Conservation (phyloP, 257 asterid species). For the Fraxinus cuspidata region DNA sequence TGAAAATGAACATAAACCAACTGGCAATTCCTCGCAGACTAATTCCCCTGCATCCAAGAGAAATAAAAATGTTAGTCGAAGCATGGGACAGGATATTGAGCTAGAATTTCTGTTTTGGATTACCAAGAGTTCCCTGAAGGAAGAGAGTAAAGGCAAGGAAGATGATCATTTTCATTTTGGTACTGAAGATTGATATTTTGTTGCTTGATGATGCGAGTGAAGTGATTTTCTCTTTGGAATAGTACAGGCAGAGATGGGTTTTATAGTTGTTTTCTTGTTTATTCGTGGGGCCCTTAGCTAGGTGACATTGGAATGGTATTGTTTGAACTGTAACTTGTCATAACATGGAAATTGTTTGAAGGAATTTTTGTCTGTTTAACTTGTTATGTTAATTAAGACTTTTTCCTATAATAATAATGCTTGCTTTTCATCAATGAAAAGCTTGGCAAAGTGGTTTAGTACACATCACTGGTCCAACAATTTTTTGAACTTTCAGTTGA, state of each 20-base stretch:
- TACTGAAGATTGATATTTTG: neutral
- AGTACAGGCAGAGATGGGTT: neutral
- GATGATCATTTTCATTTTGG: constrained; percentile 8
- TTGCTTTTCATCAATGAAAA: too few relatives aligned
- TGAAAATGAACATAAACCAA: constrained; percentile 34
- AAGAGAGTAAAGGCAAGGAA: neutral
- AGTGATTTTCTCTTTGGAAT: neutral
- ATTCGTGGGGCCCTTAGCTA: neutral
- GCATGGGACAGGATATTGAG: neutral
- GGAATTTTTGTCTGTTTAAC: neutral
- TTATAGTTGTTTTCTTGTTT: neutral
- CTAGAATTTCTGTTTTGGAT: neutral
- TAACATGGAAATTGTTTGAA: neutral
- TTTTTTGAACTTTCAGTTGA: too few relatives aligned
- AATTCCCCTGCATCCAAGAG: constrained; percentile 28
- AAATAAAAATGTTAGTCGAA: neutral
- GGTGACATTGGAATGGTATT: neutral
- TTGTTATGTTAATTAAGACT: too few relatives aligned
- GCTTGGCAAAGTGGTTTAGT: too few relatives aligned
- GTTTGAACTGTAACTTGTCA: neutral
- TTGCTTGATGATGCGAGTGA: neutral
- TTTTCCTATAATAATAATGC: too few relatives aligned
- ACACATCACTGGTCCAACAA: too few relatives aligned
- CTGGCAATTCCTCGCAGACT: constrained; percentile 32
- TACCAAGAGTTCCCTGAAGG: constrained; percentile 15